phyloP scores from a whole-genome alignment of 2,329 filamentous ascomycete species.

The Lasiodiplodia hormozganensis region DNA sequence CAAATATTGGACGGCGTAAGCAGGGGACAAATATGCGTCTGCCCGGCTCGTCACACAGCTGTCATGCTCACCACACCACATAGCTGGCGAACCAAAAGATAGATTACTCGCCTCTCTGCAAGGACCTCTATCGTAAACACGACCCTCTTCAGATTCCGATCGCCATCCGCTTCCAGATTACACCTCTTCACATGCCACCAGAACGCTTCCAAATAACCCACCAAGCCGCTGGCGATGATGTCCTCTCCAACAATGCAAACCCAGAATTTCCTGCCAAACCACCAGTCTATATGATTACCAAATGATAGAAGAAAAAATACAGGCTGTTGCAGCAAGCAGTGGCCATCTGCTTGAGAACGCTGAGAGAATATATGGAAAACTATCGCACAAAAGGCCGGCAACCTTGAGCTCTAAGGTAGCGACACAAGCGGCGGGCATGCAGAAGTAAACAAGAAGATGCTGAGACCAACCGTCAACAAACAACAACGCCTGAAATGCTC shows the following conservation, averaged over 20 bases:
- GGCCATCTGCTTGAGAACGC: constrained; percentile 22
- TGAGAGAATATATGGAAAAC: background rate
- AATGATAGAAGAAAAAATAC: background rate
- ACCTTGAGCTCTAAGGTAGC: constrained; percentile 13
- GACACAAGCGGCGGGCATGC: constrained; percentile 8
- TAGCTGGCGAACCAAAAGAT: constrained; percentile 9
- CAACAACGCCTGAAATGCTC: constrained; percentile 21
- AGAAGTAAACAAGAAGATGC: background rate
- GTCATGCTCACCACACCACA: background rate
- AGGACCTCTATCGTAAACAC: constrained; percentile 16
- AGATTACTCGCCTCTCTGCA: constrained; percentile 7
- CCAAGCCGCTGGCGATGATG: constrained; percentile 7
- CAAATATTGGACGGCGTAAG: background rate
- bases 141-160: constrained; percentile 8
- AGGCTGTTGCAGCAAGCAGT: constrained; percentile 13
- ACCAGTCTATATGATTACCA: constrained; percentile 17
- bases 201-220: background rate
- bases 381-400: constrained; percentile 5
- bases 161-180: constrained; percentile 8
- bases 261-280: constrained; percentile 7
- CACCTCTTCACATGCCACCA: background rate
- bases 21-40: constrained; percentile 1
- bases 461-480: background rate
- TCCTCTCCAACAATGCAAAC: constrained; percentile 1
- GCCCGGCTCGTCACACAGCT: background rate